Percentiles rank a stretch among this genome's conserved stretches.
Evolutionary conservation across 352 stramenopile genomes (phyloP).

Genomic region (Globisporangium rhizosaccharum): DNA sequence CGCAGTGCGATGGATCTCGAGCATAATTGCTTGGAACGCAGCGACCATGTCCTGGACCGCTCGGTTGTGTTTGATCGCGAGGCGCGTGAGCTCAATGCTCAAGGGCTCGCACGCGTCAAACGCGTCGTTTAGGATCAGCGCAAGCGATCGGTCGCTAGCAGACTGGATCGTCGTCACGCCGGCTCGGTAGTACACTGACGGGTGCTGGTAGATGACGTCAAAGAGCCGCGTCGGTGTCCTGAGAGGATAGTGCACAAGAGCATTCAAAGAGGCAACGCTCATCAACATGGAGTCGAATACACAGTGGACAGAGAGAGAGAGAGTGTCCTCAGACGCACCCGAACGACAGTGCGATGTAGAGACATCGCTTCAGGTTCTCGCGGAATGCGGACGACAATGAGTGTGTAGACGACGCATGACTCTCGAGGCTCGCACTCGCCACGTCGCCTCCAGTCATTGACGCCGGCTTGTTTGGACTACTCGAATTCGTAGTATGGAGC

Average conservation of each 20-base stretch:
- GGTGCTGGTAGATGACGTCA: slow-evolving; percentile 29
- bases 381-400: slow-evolving; percentile 27
- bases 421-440: neutral
- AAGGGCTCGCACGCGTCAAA: slow-evolving; percentile 6
- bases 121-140: slow-evolving; percentile 18
- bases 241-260: neutral
- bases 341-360: slow-evolving; percentile 53
- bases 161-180: slow-evolving; percentile 34
- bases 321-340: slow-evolving; percentile 10
- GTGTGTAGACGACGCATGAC: neutral
- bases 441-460: no score
- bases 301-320: no score
- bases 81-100: slow-evolving; percentile 3
- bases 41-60: neutral
- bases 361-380: slow-evolving; percentile 44
- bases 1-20: slow-evolving; percentile 4
- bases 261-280: no score
- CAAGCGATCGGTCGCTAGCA: slow-evolving; percentile 14
- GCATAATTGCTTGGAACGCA: slow-evolving; percentile 4
- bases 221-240: slow-evolving; percentile 29
- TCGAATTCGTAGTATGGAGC: neutral
- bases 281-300: no score
- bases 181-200: slow-evolving; percentile 41
- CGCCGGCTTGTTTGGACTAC: neutral
- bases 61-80: neutral